Percentiles rank a stretch among this genome's conserved stretches.
Evolutionary conservation across 805 yeast species (phyloP).

Genomic region (Ogataea populi-albae): DNA sequence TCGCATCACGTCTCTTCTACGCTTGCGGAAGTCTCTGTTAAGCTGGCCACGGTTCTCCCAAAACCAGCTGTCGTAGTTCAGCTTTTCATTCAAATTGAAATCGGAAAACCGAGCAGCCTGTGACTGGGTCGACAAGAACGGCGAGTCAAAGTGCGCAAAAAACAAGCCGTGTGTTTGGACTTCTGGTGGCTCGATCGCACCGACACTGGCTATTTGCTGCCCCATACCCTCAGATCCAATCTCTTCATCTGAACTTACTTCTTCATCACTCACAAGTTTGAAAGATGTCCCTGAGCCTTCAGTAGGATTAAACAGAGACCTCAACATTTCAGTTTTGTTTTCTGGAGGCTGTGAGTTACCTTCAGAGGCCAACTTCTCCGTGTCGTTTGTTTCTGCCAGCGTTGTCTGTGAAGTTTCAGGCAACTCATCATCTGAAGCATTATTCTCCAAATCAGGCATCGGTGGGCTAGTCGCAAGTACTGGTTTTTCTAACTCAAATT

Average conservation of each 20-base stretch:
- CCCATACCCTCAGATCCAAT: too few relatives aligned
- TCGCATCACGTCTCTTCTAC: conserved; percentile 70
- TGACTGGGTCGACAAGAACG: conserved; percentile 81
- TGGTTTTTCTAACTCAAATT: too few relatives aligned
- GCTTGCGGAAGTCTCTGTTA: conserved; percentile 69
- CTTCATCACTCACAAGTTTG: conserved; percentile 44
- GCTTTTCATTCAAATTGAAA: conserved; percentile 29
- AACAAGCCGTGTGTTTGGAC: conserved; percentile 52
- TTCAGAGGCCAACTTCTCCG: too few relatives aligned
- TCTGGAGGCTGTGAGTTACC: too few relatives aligned
- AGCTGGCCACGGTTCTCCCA: conserved; percentile 81
- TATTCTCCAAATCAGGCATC: too few relatives aligned
- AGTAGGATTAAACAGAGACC: conserved; percentile 54
- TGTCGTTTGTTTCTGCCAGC: conserved; percentile 21
- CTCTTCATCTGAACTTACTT: conserved; percentile 43
- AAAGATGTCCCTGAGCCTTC: conserved; percentile 31
- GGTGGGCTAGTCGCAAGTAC: too few relatives aligned
- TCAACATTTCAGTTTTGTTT: conserved; percentile 57
- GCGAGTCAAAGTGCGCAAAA: conserved; percentile 82
- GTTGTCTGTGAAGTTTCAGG: conserved; percentile 1
- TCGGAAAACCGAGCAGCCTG: conserved; percentile 60
- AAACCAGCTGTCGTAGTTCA: conserved; percentile 70
- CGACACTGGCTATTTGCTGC: too few relatives aligned
- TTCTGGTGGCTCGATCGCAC: not conserved
- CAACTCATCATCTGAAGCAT: conserved; percentile 27